Percentiles rank a stretch among this genome's conserved stretches.
phyloP scores from a whole-genome alignment of 805 yeast species.

The Kuraishia hungarica region DNA sequence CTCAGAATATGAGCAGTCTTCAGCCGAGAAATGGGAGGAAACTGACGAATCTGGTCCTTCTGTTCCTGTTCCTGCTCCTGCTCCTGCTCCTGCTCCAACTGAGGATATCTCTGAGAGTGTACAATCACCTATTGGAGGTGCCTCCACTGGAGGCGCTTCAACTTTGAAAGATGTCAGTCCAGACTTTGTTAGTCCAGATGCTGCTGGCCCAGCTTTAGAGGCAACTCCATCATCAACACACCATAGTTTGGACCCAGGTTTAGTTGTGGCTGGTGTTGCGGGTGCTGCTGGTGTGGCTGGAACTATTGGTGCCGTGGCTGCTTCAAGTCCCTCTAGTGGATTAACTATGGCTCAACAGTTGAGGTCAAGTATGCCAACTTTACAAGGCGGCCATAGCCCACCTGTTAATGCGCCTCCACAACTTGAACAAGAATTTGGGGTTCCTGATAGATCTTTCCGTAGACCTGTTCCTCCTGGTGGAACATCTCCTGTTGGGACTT shows the following conservation, averaged over 20 bases:
- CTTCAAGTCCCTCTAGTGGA: slow-evolving; percentile 3
- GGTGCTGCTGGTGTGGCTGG: not conserved
- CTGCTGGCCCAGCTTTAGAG: too few species aligned
- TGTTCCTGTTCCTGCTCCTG: too few species aligned
- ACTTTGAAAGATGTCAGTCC: too few species aligned
- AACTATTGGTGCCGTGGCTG: not conserved
- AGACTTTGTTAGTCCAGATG: too few species aligned
- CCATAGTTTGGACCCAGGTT: not conserved
- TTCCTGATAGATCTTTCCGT: slow-evolving; percentile 26
- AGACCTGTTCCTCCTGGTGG: slow-evolving; percentile 10
- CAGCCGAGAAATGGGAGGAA: not conserved
- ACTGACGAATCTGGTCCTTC: too few species aligned
- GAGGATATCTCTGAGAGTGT: too few species aligned
- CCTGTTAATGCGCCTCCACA: slow-evolving; percentile 5
- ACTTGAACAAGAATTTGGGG: slow-evolving; percentile 4
- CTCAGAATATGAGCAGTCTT: not conserved
- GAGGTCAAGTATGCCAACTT: slow-evolving; percentile 29
- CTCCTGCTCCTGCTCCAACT: too few species aligned
- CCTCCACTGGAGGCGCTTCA: too few species aligned
- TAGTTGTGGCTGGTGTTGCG: not conserved
- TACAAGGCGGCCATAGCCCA: slow-evolving; percentile 14
- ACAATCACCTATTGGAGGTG: too few species aligned
- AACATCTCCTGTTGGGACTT: slow-evolving; percentile 1
- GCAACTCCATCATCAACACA: too few species aligned
- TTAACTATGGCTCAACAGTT: slow-evolving; percentile 37